Evolutionary conservation across 163 green algal species (phyloP).

Genomic region (Coccomyxa subellipsoidea): DNA sequence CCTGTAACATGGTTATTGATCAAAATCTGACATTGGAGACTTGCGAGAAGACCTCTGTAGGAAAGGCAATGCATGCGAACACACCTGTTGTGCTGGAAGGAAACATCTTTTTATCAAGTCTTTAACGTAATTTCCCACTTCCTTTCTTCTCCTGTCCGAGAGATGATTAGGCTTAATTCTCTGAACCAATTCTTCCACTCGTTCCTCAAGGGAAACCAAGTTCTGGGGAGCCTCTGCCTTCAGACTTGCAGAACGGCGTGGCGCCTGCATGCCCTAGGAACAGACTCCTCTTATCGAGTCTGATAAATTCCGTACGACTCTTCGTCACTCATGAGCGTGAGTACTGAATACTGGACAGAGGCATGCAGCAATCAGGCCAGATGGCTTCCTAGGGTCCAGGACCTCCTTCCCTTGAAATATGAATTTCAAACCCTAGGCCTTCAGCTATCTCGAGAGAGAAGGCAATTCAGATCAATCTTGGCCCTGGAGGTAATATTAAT

Average conservation of each 20-base stretch:
- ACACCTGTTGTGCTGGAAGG: background rate
- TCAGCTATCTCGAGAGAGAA: too few relatives aligned
- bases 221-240: background rate
- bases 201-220: background rate
- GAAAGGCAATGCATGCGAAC: background rate
- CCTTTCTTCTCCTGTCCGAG: background rate
- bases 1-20: conserved; percentile 29
- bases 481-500: too few relatives aligned
- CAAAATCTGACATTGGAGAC: background rate
- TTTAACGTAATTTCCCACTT: background rate
- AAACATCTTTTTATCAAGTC: background rate
- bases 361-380: background rate
- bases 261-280: background rate
- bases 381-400: background rate
- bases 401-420: too few relatives aligned
- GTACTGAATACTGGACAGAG: background rate
- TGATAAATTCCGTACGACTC: background rate
- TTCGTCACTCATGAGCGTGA: background rate
- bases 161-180: background rate
- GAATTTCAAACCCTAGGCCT: too few relatives aligned
- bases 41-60: background rate
- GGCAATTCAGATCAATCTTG: too few relatives aligned
- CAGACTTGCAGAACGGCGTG: background rate
- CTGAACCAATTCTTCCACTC: conserved; percentile 8
- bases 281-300: background rate